Evolutionary conservation across 441 rosid genomes (phyloP).

Genomic region (Populus hybrid): DNA sequence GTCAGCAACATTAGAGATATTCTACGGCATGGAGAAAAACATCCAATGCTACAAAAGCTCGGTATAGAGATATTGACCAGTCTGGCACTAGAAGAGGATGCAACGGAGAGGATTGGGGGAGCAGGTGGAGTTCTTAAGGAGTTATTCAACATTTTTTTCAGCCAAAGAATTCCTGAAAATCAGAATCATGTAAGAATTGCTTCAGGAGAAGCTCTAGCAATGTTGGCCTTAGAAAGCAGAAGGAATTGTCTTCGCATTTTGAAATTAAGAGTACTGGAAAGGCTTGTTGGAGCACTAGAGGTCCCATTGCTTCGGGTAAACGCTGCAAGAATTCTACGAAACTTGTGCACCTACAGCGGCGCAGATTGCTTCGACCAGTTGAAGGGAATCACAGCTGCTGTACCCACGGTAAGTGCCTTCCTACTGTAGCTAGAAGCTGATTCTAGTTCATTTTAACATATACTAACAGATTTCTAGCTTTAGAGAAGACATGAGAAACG

Average conservation of each 20-base stretch:
- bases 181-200: slow-evolving; percentile 52
- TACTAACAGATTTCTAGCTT: not conserved
- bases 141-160: slow-evolving; percentile 69
- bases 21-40: slow-evolving; percentile 57
- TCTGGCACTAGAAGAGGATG: slow-evolving; percentile 66
- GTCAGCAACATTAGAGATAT: slow-evolving; percentile 77
- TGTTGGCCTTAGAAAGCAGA: slow-evolving; percentile 76
- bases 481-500: not conserved
- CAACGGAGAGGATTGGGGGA: slow-evolving; percentile 80
- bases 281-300: slow-evolving; percentile 56
- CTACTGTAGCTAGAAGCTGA: no score
- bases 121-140: slow-evolving; percentile 82
- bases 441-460: not conserved
- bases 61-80: slow-evolving; percentile 64
- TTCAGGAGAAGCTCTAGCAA: slow-evolving; percentile 89
- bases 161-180: slow-evolving; percentile 31
- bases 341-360: slow-evolving; percentile 57
- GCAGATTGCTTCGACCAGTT: slow-evolving; percentile 44
- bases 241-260: slow-evolving; percentile 65
- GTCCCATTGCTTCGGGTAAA: slow-evolving; percentile 49
- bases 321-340: slow-evolving; percentile 76
- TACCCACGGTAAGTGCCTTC: slow-evolving; percentile 56
- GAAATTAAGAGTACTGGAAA: slow-evolving; percentile 42
- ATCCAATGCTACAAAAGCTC: slow-evolving; percentile 62
- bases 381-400: slow-evolving; percentile 48